Conservation (phyloP, 140 eudicot genomes). For the Stevia rebaudiana region DNA sequence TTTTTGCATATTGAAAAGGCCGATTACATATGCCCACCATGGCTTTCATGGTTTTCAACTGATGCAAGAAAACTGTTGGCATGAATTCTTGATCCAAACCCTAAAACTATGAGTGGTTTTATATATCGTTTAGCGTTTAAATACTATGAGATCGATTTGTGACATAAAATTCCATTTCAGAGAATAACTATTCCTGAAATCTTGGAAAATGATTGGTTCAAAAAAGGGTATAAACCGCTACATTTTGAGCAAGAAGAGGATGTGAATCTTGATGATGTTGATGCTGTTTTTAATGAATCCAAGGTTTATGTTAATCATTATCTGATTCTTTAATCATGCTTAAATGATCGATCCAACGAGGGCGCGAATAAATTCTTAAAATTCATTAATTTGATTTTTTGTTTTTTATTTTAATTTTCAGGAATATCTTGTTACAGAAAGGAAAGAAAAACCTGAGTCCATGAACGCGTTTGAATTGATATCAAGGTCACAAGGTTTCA, state of each 20-base stretch:
- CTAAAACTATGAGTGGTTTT: conserved; percentile 55
- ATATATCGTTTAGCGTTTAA: background rate
- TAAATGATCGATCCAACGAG: background rate
- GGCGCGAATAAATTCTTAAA: background rate
- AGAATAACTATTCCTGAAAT: conserved; percentile 71
- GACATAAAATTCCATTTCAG: conserved; percentile 34
- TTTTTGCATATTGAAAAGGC: conserved; percentile 81
- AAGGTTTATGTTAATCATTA: conserved; percentile 40
- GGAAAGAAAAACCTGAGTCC: conserved; percentile 85
- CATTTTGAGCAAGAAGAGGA: conserved; percentile 64
- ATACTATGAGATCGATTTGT: conserved; percentile 1
- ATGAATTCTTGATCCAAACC: conserved; percentile 77
- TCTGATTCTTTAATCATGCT: background rate
- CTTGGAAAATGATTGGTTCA: conserved; percentile 77
- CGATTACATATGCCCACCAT: conserved; percentile 60
- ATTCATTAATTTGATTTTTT: background rate
- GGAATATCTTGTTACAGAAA: conserved; percentile 88
- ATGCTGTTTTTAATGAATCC: conserved; percentile 73
- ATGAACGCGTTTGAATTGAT: conserved; percentile 94
- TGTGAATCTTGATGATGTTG: conserved; percentile 82
- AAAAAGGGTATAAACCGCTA: conserved; percentile 69
- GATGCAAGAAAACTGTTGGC: conserved; percentile 50
- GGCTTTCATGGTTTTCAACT: conserved; percentile 86
- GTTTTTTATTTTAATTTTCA: conserved; percentile 12
- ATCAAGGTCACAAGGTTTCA: conserved; percentile 75